Conservation (phyloP, 2,329 filamentous ascomycete species). For the Nannizziopsis barbatae region DNA sequence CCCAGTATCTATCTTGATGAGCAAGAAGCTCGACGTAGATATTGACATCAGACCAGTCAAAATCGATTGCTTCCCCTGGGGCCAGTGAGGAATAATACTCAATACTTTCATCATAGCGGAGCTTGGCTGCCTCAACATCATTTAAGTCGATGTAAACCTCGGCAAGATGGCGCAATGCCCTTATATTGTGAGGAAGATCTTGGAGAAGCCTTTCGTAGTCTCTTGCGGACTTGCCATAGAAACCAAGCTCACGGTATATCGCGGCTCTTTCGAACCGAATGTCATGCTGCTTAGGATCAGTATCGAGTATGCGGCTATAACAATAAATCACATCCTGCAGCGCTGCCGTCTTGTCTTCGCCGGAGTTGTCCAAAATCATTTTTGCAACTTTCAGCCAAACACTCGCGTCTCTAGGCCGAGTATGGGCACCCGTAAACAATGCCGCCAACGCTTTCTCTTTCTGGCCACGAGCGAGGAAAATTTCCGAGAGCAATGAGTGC, state of each 20-base stretch:
- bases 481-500: constrained; percentile 50
- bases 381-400: constrained; percentile 49
- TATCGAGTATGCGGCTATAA: constrained; percentile 43
- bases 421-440: constrained; percentile 48
- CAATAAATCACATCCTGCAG: constrained; percentile 43
- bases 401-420: constrained; percentile 43
- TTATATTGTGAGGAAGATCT: constrained; percentile 43
- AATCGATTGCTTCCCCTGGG: constrained; percentile 35
- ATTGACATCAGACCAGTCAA: constrained; percentile 71
- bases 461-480: constrained; percentile 46
- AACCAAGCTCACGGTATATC: constrained; percentile 42
- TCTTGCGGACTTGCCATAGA: constrained; percentile 37
- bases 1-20: constrained; percentile 49
- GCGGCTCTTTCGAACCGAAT: constrained; percentile 46
- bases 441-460: constrained; percentile 46
- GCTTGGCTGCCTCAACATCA: constrained; percentile 39
- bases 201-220: constrained; percentile 47
- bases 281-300: constrained; percentile 43
- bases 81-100: constrained; percentile 37
- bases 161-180: constrained; percentile 46
- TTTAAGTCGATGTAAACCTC: constrained; percentile 45
- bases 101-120: constrained; percentile 44
- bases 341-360: constrained; percentile 34
- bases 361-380: constrained; percentile 41
- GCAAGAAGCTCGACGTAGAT: constrained; percentile 75